phyloP scores from a whole-genome alignment of 169 alveolate genomes.

The Plasmodium gallinaceum region DNA sequence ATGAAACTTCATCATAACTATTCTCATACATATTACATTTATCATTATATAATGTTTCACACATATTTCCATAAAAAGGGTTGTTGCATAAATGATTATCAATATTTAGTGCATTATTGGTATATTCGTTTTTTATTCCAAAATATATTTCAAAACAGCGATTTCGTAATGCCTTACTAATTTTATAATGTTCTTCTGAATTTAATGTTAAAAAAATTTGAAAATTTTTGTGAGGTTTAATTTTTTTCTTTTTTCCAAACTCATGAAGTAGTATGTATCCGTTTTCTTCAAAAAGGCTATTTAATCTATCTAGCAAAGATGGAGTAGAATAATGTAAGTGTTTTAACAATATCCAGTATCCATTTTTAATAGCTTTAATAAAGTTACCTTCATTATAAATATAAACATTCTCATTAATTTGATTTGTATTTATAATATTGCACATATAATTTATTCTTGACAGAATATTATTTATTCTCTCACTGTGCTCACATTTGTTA shows the following conservation, averaged over 20 bases:
- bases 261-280: conserved; percentile 82
- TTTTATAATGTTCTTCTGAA: conserved; percentile 81
- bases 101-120: background rate
- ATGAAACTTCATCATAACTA: too few relatives aligned
- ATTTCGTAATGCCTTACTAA: conserved; percentile 92
- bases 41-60: too few relatives aligned
- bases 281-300: conserved; percentile 93
- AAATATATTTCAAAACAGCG: conserved; percentile 91
- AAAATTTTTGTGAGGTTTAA: conserved; percentile 91
- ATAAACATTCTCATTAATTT: conserved; percentile 76
- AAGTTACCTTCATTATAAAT: conserved; percentile 90
- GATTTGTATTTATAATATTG: conserved; percentile 28
- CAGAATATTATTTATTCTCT: conserved; percentile 13
- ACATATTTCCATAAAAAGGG: too few relatives aligned
- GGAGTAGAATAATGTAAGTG: conserved; percentile 93
- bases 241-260: conserved; percentile 87
- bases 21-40: too few relatives aligned
- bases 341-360: conserved; percentile 94
- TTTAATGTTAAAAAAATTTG: conserved; percentile 89
- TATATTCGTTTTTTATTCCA: conserved; percentile 34
- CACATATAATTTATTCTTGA: conserved; percentile 3
- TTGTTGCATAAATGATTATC: background rate
- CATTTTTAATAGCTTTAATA: conserved; percentile 91
- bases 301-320: conserved; percentile 94
- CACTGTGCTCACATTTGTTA: background rate